phyloP scores from a whole-genome alignment of 1,284 basidiomycete genomes.

The Heterobasidion irregulare region DNA sequence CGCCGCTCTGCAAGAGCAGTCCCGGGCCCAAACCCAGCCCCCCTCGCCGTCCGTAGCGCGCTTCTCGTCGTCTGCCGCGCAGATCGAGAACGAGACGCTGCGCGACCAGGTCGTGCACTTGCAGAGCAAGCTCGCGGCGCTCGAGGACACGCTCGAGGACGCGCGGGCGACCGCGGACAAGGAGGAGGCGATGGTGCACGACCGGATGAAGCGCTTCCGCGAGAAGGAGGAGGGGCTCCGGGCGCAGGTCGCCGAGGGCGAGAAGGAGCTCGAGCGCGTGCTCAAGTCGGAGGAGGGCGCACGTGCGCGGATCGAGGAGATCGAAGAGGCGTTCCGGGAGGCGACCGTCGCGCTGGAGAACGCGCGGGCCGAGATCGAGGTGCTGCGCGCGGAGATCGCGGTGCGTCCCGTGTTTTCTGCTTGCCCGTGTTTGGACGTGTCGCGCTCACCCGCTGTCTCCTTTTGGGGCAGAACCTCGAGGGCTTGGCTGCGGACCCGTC shows the following conservation, averaged over 20 bases:
- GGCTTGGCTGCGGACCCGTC: conserved; percentile 24
- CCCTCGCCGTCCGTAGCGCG: conserved; percentile 31
- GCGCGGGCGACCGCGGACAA: conserved; percentile 61
- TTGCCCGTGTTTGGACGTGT: not conserved
- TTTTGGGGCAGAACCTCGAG: conserved; percentile 41
- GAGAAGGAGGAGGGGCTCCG: conserved; percentile 71
- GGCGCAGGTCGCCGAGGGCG: conserved; percentile 56
- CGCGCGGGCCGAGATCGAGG: conserved; percentile 88
- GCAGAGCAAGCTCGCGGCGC: conserved; percentile 62
- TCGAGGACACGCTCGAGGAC: conserved; percentile 88
- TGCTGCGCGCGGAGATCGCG: conserved; percentile 66
- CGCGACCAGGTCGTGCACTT: conserved; percentile 84
- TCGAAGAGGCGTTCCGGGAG: conserved; percentile 85
- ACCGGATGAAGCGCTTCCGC: conserved; percentile 62
- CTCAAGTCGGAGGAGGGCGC: conserved; percentile 55
- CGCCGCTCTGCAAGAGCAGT: conserved; percentile 53
- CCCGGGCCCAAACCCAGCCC: conserved; percentile 28
- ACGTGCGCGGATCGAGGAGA: conserved; percentile 64
- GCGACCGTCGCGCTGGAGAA: conserved; percentile 85
- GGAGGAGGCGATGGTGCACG: conserved; percentile 61
- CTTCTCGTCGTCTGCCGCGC: conserved; percentile 51
- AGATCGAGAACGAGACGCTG: conserved; percentile 92
- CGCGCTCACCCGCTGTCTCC: conserved; percentile 6
- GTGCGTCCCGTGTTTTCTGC: conserved; percentile 37
- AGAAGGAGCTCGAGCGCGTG: conserved; percentile 57